Evolutionary conservation across 2,329 filamentous ascomycete species (phyloP), one percentile per base, ranked within the genome.

Genomic region (Berkeleyomyces rouxiae): DNA sequence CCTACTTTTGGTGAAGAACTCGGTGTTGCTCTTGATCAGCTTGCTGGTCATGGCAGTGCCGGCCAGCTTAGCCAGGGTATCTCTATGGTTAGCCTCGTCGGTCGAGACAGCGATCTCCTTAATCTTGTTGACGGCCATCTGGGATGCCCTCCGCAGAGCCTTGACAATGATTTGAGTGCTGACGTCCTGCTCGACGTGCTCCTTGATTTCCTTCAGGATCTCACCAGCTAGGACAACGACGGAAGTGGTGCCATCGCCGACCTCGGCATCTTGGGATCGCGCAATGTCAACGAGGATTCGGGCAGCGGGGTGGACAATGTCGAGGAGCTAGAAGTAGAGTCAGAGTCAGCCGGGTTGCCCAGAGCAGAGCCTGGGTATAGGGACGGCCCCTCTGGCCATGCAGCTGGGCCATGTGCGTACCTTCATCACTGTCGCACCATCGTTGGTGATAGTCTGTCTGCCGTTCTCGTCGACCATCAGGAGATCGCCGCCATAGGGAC

Each of bases 401-500:
- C n/a, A 16, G 4, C n/a, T 16, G 2, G 42, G n/a, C 23, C 31
- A 37, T 47, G 11, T 11, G 63, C 75, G 69, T 74, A 90, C 88
- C 85, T 96, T 97, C 93, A 99, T 99, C 66, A 97, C 93, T 59
- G 93, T 99, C 58, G 93, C 93, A 72, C 93, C 93, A 78, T 99
- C 93, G 76, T 99, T 99, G 70, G 93, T 99, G 73, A 99, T 97
- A 62, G 93, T 99, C 78, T 96, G 90, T 74, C 78, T 86, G 74
- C 93, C 93, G 79, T 96, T 96, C 74, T 85, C 86, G 75, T 97
- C 93, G 63, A 97, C 92, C 77, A 99, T 86, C 73, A 99, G 81
- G 73, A 97, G 78, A 77, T 99, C 93, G 71, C 93, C 93, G 72
- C 93, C 93, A 76, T 97, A 99, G 42, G 93, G 93, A 47, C 93